Percentiles rank a stretch among this genome's conserved stretches.
These are phyloP conservation scores for Erigeron philadelphicus DNA, from an alignment of 140 eudicot species.

Conservation along the genomic window DNA sequence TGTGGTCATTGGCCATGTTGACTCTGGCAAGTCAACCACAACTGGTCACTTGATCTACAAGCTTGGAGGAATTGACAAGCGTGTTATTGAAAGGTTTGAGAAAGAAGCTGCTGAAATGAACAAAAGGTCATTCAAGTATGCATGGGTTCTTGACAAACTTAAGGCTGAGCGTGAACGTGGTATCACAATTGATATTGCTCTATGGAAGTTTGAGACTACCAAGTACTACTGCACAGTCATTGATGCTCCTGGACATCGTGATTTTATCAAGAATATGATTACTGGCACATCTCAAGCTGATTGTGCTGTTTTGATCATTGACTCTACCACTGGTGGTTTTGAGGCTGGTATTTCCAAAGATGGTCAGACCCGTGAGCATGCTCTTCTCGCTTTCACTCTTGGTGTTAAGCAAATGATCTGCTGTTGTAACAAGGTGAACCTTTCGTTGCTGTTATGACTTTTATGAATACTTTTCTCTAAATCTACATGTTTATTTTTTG, in stretches of 20 bases:
- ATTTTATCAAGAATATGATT: constrained; percentile 31
- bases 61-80: constrained; percentile 28
- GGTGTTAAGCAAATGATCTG: constrained; percentile 33
- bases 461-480: neutral
- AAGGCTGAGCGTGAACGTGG: constrained; percentile 32
- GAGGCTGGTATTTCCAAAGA: constrained; percentile 33
- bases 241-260: constrained; percentile 30
- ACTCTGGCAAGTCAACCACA: constrained; percentile 30
- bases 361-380: constrained; percentile 31
- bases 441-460: neutral
- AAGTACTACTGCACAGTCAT: constrained; percentile 26
- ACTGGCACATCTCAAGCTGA: constrained; percentile 29
- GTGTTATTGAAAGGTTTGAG: constrained; percentile 27
- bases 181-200: constrained; percentile 24
- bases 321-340: constrained; percentile 31
- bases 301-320: constrained; percentile 26
- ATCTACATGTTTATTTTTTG: too few relatives aligned
- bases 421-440: constrained; percentile 24
- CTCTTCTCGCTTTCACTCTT: constrained; percentile 33
- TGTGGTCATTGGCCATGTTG: constrained; percentile 32
- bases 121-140: constrained; percentile 28
- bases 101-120: constrained; percentile 32
- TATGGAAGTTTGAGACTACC: constrained; percentile 30
- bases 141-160: constrained; percentile 29
- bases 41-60: constrained; percentile 28